These are phyloP conservation scores for Coelastrella sp. DNA, from an alignment of 139 green algal species.

Conservation along the genomic window DNA sequence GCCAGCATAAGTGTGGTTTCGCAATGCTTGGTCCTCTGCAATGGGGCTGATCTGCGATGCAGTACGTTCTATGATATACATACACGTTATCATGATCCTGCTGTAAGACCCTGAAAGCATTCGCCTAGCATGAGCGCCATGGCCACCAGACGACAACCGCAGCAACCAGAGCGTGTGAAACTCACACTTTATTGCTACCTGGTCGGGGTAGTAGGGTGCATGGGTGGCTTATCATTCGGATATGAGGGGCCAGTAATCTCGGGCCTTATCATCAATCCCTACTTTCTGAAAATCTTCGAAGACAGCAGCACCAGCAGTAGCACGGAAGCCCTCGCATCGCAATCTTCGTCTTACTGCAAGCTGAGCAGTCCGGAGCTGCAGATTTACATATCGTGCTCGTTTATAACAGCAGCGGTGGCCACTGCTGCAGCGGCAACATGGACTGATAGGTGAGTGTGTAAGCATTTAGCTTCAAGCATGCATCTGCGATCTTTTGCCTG, in stretches of 20 bases:
- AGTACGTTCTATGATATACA: no score
- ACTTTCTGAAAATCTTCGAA: conserved; percentile 18
- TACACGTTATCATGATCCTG: no score
- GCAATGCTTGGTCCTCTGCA: no score
- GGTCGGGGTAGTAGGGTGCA: background rate
- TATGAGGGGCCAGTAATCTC: conserved; percentile 16
- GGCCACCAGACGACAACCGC: no score
- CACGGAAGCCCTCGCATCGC: background rate
- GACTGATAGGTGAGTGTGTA: background rate
- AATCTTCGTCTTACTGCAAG: conserved; percentile 22
- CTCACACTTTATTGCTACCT: background rate
- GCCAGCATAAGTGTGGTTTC: no score
- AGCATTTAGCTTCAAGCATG: background rate
- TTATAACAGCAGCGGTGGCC: conserved; percentile 3
- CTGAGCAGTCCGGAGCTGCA: background rate
- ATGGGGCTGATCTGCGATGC: no score
- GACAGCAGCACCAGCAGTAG: conserved; percentile 13
- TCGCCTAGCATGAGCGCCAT: no score
- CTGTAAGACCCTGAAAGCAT: background rate
- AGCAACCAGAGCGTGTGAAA: background rate
- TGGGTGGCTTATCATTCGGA: conserved; percentile 14
- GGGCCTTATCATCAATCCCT: conserved; percentile 15
- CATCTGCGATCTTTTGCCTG: background rate
- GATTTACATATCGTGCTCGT: conserved; percentile 8
- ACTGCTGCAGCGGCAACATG: conserved; percentile 15